Evolutionary conservation across 2,329 filamentous ascomycete genomes (phyloP), one percentile per base, ranked within the genome.

Genomic region (Dissoconium aciculare): DNA sequence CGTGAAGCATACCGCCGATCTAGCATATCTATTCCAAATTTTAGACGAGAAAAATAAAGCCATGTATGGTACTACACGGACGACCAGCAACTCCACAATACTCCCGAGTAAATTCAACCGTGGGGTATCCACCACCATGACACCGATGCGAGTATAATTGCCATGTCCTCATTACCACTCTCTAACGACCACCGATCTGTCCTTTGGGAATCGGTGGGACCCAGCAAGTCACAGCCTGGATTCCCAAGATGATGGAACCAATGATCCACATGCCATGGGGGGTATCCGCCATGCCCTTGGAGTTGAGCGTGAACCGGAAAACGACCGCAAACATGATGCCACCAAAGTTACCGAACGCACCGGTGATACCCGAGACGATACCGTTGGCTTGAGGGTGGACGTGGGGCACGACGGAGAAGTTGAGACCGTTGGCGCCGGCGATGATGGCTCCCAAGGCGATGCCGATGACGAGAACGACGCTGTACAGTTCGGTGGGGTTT

Each of bases 381-480:
- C 82, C 84, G 54, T 92, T 93, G 37, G 82, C 80, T 37, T 67
- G 68, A 1, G 82, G 81, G 54, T 85, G 78, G 1, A 92, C 77
- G 50, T 93, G 85, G 3, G 84, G 83, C 14, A 93, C 77, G 4
- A 93, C 66, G 0, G 81, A 72, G 55, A 89, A 93, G 58, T 81
- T 89, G 24, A 81, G 74, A 1, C 85, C 85, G 50, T 93, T 93
- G 25, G 74, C 75, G 2, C 78, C 81, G 53, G 91, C 82, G 26
- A 84, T 58, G 60, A 92, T 92, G 51, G 92, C 66, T 1, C 79
- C 81, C 59, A 84, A 67, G 6, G 81, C 67, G 1, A 76, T 74
- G 1, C 75, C 76, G 5, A 91, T 60, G 4, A 93, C 70, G 1
- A 79, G 81, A 33, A 89, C 74, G 65, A 91, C 75, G 3, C 69